Evolutionary conservation across 2,329 filamentous ascomycete genomes (phyloP).

Genomic region (Penicillium expansum): DNA sequence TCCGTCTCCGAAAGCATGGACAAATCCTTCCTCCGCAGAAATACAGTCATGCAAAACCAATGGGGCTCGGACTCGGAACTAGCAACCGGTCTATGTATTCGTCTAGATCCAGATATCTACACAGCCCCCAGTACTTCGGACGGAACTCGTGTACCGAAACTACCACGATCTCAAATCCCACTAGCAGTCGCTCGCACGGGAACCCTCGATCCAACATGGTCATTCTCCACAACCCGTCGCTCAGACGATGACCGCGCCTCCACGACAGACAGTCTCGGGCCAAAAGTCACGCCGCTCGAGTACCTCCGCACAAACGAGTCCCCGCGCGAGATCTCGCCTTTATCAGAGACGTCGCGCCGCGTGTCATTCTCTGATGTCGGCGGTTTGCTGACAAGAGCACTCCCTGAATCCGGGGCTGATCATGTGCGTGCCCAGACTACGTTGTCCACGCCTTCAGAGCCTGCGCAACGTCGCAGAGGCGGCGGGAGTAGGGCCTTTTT

Average conservation of each 20-base stretch:
- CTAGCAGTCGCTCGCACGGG: conserved; percentile 27
- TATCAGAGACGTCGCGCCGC: conserved; percentile 42
- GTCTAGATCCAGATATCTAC: conserved; percentile 55
- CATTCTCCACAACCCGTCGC: conserved; percentile 25
- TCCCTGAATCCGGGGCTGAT: background rate
- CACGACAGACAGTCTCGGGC: conserved; percentile 31
- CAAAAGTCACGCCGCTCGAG: conserved; percentile 35
- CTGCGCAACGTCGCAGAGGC: conserved; percentile 7
- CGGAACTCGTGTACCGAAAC: background rate
- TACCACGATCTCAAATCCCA: conserved; percentile 23
- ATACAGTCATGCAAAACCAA: conserved; percentile 64
- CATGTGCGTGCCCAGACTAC: conserved; percentile 4
- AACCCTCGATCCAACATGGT: conserved; percentile 34
- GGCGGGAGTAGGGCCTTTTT: conserved; percentile 33
- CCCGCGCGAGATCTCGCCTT: conserved; percentile 34
- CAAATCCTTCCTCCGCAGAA: conserved; percentile 37
- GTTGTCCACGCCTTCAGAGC: background rate
- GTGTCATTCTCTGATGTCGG: conserved; percentile 86
- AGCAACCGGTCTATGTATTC: conserved; percentile 73
- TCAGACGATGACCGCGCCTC: conserved; percentile 33
- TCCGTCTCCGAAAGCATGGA: conserved; percentile 51
- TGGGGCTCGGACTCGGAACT: conserved; percentile 93
- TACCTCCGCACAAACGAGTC: conserved; percentile 34
- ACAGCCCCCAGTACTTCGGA: conserved; percentile 36
- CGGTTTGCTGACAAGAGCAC: conserved; percentile 60